phyloP scores from a whole-genome alignment of 2,329 filamentous ascomycete species.

The Exutisphaerella laricina region DNA sequence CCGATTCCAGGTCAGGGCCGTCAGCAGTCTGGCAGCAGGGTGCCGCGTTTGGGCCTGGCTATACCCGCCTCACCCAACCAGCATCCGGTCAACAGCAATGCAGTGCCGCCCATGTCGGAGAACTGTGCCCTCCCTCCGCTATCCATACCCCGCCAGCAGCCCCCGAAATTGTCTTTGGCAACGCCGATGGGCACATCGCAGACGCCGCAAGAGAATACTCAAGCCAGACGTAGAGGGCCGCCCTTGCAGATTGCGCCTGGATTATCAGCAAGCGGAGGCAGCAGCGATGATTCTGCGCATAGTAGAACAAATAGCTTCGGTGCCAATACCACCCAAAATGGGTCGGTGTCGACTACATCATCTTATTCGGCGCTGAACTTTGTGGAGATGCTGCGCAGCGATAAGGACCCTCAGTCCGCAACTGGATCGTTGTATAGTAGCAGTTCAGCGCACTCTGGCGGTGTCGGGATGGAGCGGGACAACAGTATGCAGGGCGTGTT shows the following conservation, averaged over 20 bases:
- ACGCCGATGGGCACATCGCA: slow-evolving; percentile 80
- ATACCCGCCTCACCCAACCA: slow-evolving; percentile 83
- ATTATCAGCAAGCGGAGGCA: slow-evolving; percentile 65
- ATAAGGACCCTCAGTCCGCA: slow-evolving; percentile 76
- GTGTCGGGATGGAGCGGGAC: slow-evolving; percentile 67
- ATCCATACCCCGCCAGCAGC: slow-evolving; percentile 50
- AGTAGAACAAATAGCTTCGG: slow-evolving; percentile 82
- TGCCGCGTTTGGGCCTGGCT: slow-evolving; percentile 77
- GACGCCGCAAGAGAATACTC: slow-evolving; percentile 54
- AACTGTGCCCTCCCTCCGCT: slow-evolving; percentile 32
- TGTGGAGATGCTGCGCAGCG: slow-evolving; percentile 60
- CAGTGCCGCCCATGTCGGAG: slow-evolving; percentile 33
- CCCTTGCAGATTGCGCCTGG: slow-evolving; percentile 50
- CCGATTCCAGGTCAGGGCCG: slow-evolving; percentile 67
- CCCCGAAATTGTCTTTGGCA: slow-evolving; percentile 76
- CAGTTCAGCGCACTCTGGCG: slow-evolving; percentile 41
- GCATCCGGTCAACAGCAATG: slow-evolving; percentile 58
- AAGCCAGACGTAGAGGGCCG: slow-evolving; percentile 48
- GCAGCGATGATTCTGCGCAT: slow-evolving; percentile 65
- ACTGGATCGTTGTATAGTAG: slow-evolving; percentile 67
- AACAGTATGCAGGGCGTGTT: slow-evolving; percentile 71
- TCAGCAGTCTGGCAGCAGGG: slow-evolving; percentile 28
- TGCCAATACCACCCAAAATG: slow-evolving; percentile 65
- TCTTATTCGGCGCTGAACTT: slow-evolving; percentile 80
- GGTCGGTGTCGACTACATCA: slow-evolving; percentile 80